Evolutionary conservation across 164 flowering plant genomes (phyloP).

Genomic region (Saururus chinensis): DNA sequence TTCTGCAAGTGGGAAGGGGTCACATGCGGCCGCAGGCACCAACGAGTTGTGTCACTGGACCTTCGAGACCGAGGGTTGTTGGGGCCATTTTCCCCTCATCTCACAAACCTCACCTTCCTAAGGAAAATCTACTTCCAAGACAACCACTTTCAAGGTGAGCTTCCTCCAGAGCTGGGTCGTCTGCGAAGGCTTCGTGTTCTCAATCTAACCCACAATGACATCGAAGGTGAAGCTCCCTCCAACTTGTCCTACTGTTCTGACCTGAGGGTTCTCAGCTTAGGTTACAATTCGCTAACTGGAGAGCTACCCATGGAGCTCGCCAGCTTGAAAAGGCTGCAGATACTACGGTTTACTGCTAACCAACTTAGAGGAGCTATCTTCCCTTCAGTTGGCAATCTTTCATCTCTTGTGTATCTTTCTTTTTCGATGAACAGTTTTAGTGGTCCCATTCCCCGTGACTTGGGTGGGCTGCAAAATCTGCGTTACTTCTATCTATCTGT

Average conservation of each 20-base stretch:
- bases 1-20: too few species aligned
- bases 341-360: slow-evolving; percentile 6
- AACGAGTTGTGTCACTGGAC: too few species aligned
- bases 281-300: slow-evolving; percentile 13
- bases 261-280: slow-evolving; percentile 5
- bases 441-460: too few species aligned
- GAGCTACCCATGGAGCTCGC: slow-evolving; percentile 14
- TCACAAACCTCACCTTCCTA: too few species aligned
- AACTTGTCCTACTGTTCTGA: too few species aligned
- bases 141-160: too few species aligned
- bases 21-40: too few species aligned
- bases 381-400: slow-evolving; percentile 8
- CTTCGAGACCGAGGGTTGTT: too few species aligned
- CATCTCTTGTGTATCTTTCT: slow-evolving; percentile 1
- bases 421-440: background rate
- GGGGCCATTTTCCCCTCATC: too few species aligned
- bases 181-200: slow-evolving; percentile 8
- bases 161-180: slow-evolving; percentile 21
- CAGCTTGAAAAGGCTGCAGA: slow-evolving; percentile 5
- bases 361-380: slow-evolving; percentile 21
- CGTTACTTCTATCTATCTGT: too few species aligned
- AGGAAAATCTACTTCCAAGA: too few species aligned
- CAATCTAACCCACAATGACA: slow-evolving; percentile 10
- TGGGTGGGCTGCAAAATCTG: too few species aligned
- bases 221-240: slow-evolving; percentile 21